Percentiles rank a stretch among this genome's conserved stretches.
phyloP scores from a whole-genome alignment of 2,329 filamentous ascomycete genomes.

The Pseudonectria buxi region DNA sequence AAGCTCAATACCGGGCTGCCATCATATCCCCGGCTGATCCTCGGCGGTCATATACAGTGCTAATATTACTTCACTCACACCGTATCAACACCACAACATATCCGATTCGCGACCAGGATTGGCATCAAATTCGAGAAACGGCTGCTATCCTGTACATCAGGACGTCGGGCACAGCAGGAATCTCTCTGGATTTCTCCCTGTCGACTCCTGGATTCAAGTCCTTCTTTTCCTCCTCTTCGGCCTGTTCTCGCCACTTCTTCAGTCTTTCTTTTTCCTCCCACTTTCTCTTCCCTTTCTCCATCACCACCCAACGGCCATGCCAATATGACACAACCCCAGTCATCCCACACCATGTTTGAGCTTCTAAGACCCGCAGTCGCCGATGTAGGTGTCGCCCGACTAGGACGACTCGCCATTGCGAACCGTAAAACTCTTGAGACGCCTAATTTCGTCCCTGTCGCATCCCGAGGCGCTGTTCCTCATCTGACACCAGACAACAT shows the following conservation, averaged over 20 bases:
- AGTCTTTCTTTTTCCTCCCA: neutral
- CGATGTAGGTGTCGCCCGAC: conserved; percentile 46
- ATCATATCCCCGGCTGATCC: too few relatives aligned
- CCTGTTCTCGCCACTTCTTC: neutral
- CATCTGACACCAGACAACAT: conserved; percentile 86
- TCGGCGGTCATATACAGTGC: too few relatives aligned
- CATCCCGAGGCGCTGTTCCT: conserved; percentile 77
- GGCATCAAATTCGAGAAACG: too few relatives aligned
- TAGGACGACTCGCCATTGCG: conserved; percentile 59
- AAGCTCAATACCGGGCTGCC: too few relatives aligned
- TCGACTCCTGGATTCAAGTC: too few relatives aligned
- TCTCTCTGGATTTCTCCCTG: too few relatives aligned
- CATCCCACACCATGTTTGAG: conserved; percentile 33
- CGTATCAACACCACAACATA: too few relatives aligned
- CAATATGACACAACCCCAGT: conserved; percentile 24
- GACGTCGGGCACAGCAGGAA: too few relatives aligned
- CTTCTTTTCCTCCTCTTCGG: too few relatives aligned
- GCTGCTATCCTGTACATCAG: too few relatives aligned
- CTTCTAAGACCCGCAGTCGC: conserved; percentile 35
- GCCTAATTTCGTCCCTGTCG: conserved; percentile 72
- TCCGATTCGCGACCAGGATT: too few relatives aligned
- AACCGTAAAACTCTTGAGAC: conserved; percentile 65
- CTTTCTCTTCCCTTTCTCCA: neutral
- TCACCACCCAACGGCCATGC: conserved; percentile 6
- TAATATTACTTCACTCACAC: too few relatives aligned